Evolutionary conservation across 306 rosid species (phyloP), one percentile per base, ranked within the genome.

Genomic region (Rosa rugosa): DNA sequence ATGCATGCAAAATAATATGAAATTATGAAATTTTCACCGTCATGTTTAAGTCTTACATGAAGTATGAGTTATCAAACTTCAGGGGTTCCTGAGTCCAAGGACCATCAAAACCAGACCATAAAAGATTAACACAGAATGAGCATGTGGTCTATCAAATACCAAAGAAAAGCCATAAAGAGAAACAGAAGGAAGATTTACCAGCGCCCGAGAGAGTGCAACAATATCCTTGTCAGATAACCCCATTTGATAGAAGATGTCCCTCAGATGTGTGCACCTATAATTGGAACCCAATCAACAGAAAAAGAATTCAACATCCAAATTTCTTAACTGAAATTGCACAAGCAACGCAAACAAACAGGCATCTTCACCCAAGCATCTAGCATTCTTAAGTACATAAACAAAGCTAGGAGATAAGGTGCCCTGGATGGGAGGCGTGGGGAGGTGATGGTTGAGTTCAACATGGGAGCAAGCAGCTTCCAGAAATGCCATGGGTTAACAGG

Each of bases 11-110:
- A 49, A 60, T 69, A 74, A 54, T 27, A 31, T 20, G n/a, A 17
- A 57, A 74, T 64, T 27, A 31, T 20, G n/a, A 17, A 57, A 64
- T 17, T 27, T 59, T 80, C 47, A 79, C 22, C 62, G 46, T 46
- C 41, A 73, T 5, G 46, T 65, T 56, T 62, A 73, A 80, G 81
- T 75, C 94, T 87, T 90, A 92, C 97, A 88, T 87, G 59, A 90
- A 92, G 83, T 90, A 94, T 22, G 92, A 89, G 89, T 90, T 92
- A 82, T 94, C 94, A 82, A 94, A 94, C 92, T 90, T 88, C 82
- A 92, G 85, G 74, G 97, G 98, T 57, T 94, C 96, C 75, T 83
- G 75, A 18, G 96, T 94, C 97, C 98, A 94, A 65, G 98, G 87
- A 60, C 98, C 97, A 79, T 92, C 98, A 80, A 94, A 89, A 73